Evolutionary conservation across 192 early-diverging fungal genomes (phyloP).

Genomic region (Fimicolochytrium jonesii): DNA sequence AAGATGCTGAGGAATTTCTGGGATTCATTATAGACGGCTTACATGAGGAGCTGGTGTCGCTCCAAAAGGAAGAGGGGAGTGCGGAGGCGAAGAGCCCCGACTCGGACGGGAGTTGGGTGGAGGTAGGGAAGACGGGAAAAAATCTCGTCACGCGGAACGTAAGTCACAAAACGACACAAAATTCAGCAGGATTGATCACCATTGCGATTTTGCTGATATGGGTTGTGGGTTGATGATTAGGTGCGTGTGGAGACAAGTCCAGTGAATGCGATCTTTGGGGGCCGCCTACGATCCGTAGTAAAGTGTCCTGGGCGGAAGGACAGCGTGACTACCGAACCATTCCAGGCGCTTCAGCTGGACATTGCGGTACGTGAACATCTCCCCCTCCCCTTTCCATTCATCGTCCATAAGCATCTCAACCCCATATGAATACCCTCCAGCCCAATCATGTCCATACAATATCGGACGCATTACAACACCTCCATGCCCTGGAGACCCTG

Average conservation of each 20-base stretch:
- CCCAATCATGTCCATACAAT: constrained; percentile 69
- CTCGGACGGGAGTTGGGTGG: constrained; percentile 73
- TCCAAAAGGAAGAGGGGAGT: constrained; percentile 12
- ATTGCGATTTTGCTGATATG: too few relatives aligned
- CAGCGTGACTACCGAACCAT: constrained; percentile 83
- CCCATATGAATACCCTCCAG: too few relatives aligned
- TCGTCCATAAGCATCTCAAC: too few relatives aligned
- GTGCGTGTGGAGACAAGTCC: too few relatives aligned
- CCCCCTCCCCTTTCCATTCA: not conserved
- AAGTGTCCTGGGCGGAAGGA: constrained; percentile 67
- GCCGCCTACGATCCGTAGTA: constrained; percentile 72
- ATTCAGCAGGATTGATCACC: too few relatives aligned
- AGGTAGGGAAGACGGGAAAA: constrained; percentile 87
- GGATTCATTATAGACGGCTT: constrained; percentile 89
- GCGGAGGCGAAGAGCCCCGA: constrained; percentile 7
- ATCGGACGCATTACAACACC: constrained; percentile 78
- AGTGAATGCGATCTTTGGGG: constrained; percentile 84
- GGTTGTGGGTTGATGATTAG: too few relatives aligned
- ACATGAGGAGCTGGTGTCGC: constrained; percentile 75
- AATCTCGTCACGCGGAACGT: constrained; percentile 55
- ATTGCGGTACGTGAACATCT: constrained; percentile 54
- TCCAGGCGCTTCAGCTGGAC: constrained; percentile 82
- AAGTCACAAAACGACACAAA: too few relatives aligned
- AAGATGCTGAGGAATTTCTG: constrained; percentile 97
- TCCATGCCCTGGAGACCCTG: constrained; percentile 73